Base-by-base conservation (phyloP, 345 rosid genomes). In the Durio zibethinus region DNA sequence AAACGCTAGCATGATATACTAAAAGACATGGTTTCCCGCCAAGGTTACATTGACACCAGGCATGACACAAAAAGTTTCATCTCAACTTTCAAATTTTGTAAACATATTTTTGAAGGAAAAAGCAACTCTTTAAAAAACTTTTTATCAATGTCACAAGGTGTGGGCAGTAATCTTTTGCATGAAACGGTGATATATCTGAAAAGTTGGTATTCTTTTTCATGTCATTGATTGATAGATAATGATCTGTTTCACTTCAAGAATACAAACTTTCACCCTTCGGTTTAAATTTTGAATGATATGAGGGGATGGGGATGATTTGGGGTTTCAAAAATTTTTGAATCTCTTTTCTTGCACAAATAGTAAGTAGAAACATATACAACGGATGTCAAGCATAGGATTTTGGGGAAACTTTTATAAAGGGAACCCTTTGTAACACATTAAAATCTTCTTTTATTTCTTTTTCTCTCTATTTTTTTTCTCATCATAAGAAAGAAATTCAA, bases 191-290 rank as follows among this genome's bases (percentile, higher is more conserved):
- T 75, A 53, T 68, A 60, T 82, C 35, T 69, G 74, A 80, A 86
- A 85, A 87, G 85, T 78, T 29, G 10, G 62, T 68, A 35, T 76
- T 82, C 85, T 80, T 87, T 82, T 82, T 74, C 76, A 72, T 78
- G 80, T 69, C 62, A 82, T 79, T 83, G 85, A 87, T 87, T 83
- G 87, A 83, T 76, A 77, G 87, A 87, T 87, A 74, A 85, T 85
- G 72, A 80, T 79, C 83, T 80, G 82, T 83, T 79, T 82, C 82
- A 71, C 87, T 81, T 80, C 85, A 83, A 78, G 78, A 72, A 76
- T 83, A 63, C 18, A 20, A 64, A 21, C 73, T 82, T 77, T 72
- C 72, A 76, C 74, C 15, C 62, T 76, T 69, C 72, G 68, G 59
- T 76, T 82, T 77, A 77, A 84, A 76, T 27, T 83, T 83, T 79